Conservation (phyloP, 306 rosid species). For the Fagus crenata region DNA sequence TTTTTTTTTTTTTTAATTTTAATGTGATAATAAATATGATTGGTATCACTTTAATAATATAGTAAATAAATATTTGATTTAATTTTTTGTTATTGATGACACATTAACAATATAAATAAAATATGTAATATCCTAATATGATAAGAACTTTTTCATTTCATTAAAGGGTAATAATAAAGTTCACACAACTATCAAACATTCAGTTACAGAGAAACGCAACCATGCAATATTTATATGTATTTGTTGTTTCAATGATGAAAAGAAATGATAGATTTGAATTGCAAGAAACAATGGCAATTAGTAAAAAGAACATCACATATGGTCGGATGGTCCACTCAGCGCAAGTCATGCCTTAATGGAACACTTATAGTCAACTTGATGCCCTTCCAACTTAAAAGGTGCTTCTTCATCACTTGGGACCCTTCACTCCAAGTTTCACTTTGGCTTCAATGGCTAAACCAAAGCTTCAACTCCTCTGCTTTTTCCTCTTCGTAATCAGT, state of each 20-base stretch:
- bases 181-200: too few relatives aligned
- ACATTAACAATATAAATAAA: too few relatives aligned
- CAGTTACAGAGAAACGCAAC: background rate
- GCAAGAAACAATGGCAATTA: constrained; percentile 23
- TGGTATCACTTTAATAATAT: too few relatives aligned
- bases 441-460: constrained; percentile 55
- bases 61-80: too few relatives aligned
- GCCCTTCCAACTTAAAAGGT: constrained; percentile 36
- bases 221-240: background rate
- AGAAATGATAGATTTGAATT: constrained; percentile 1
- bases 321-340: constrained; percentile 72
- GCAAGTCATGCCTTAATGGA: constrained; percentile 70
- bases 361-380: constrained; percentile 27
- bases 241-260: background rate
- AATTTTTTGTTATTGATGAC: too few relatives aligned
- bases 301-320: constrained; percentile 31
- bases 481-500: constrained; percentile 35
- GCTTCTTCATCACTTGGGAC: constrained; percentile 32
- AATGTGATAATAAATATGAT: too few relatives aligned
- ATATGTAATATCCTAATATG: too few relatives aligned
- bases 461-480: constrained; percentile 30
- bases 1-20: too few relatives aligned
- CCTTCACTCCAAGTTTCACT: constrained; percentile 32
- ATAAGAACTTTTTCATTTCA: too few relatives aligned
- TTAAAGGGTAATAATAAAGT: too few relatives aligned